Evolutionary conservation across 208 protist species (phyloP).

Genomic region (Sergeia podlipaevii): DNA sequence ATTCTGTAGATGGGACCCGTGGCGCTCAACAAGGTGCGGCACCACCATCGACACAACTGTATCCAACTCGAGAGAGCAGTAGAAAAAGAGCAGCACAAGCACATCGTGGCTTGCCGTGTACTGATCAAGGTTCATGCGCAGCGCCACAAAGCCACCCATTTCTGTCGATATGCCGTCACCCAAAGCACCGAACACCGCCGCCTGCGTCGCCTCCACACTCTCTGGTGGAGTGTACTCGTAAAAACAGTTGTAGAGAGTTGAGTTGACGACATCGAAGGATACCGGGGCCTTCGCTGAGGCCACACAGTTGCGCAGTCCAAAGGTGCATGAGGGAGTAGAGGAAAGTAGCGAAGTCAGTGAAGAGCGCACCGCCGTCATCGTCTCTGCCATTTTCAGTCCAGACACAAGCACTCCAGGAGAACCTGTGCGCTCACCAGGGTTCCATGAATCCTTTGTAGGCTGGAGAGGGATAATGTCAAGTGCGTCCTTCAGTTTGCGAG

Average conservation of each 20-base stretch:
- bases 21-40: constrained; percentile 23
- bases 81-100: constrained; percentile 39
- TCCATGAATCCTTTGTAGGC: constrained; percentile 42
- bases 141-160: constrained; percentile 33
- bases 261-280: constrained; percentile 30
- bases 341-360: constrained; percentile 34
- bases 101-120: constrained; percentile 24
- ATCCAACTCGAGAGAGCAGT: constrained; percentile 15
- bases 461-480: constrained; percentile 38
- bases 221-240: constrained; percentile 47
- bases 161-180: constrained; percentile 18
- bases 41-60: constrained; percentile 22
- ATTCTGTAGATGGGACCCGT: constrained; percentile 11
- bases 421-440: constrained; percentile 28
- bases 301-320: constrained; percentile 43
- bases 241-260: constrained; percentile 35
- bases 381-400: constrained; percentile 13
- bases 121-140: constrained; percentile 13
- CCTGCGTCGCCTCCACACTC: constrained; percentile 5
- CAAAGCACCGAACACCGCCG: constrained; percentile 34
- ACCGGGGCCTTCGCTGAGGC: constrained; percentile 10
- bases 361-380: constrained; percentile 23
- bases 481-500: constrained; percentile 42
- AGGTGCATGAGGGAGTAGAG: constrained; percentile 23
- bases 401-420: constrained; percentile 55